Evolutionary conservation across 129 eudicot genomes (phyloP).

Genomic region (Flaveria linearis): DNA sequence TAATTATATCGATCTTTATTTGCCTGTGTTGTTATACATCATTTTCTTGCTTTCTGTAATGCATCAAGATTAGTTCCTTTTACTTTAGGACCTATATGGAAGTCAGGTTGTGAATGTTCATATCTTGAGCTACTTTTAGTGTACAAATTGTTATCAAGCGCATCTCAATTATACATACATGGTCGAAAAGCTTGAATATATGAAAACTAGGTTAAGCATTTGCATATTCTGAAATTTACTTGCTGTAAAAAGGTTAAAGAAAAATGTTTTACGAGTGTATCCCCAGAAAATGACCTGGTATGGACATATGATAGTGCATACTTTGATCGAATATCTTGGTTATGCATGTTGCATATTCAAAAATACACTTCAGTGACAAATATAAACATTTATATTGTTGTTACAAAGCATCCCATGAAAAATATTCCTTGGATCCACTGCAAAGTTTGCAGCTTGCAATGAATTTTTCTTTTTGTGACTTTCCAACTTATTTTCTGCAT

Average conservation of each 20-base stretch:
- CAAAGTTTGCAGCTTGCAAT: not conserved
- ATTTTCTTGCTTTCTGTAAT: constrained; percentile 5
- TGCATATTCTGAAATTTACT: not conserved
- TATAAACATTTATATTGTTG: not conserved
- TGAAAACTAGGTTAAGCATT: not conserved
- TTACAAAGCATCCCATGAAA: not conserved
- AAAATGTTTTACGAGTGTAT: too few relatives aligned
- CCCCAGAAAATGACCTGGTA: too few relatives aligned
- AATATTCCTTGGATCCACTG: not conserved
- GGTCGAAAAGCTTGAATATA: not conserved
- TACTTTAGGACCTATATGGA: not conserved
- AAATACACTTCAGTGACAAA: not conserved
- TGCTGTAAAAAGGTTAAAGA: not conserved
- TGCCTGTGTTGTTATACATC: constrained; percentile 14
- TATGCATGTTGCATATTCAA: not conserved
- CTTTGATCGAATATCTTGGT: too few relatives aligned
- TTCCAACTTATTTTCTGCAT: not conserved
- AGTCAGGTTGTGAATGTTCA: constrained; percentile 14
- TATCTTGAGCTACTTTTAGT: not conserved
- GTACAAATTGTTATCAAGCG: not conserved
- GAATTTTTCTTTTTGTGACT: not conserved
- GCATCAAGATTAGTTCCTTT: constrained; percentile 16
- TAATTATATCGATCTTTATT: constrained; percentile 4
- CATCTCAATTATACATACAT: not conserved
- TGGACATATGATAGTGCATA: too few relatives aligned